Base-by-base conservation (phyloP, 768 basidiomycete species). In the Auriculariales sp. region DNA sequence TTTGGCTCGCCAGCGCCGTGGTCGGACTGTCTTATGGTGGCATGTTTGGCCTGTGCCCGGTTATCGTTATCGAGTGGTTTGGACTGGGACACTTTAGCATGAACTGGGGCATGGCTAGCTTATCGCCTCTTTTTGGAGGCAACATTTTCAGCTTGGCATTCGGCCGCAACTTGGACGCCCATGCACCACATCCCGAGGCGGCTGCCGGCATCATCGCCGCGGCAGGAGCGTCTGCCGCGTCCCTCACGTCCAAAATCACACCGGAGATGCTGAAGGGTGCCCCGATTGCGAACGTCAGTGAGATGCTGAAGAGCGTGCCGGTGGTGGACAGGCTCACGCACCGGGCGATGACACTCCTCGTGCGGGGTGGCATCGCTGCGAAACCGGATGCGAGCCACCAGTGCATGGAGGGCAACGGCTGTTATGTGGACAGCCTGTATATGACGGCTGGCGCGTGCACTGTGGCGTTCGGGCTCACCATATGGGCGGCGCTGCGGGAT, bases 41-140 rank as follows among this genome's bases (percentile, higher is more conserved):
- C 46, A 59, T 78, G 49, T 90, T 87, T 59, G 83, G 82, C 2
- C 66, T 84, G 35, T 71, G 75, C 58, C 85, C 87, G 0, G 78
- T 81, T n/a, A 70, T 93, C 28, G 71, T 77, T 47, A 71, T 92
- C 24, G 91, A 93, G 56, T 91, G 86, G 87, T 93, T 92, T 56
- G 90, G 90, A 5, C 69, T 93, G 58, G 68, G 69, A 11, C 82
- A 83, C 59, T 83, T 86, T 56, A 81, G 80, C 1, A 82, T 91
- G 66, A 92, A 92, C 63, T 90, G 83, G 83, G 89, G 89, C 7
- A 86, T 75, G 59, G 68, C 84, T 24, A 75, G 77, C 17, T 64
- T 88, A 44, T 74, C 84, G 1, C 87, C 91, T 1, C 59, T 66
- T 10, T 65, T 89, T 49, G 85, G 82, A 3, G 83, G 83, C 0